Evolutionary conservation across 1,284 basidiomycete species (phyloP).

Genomic region (Naganishia albida): DNA sequence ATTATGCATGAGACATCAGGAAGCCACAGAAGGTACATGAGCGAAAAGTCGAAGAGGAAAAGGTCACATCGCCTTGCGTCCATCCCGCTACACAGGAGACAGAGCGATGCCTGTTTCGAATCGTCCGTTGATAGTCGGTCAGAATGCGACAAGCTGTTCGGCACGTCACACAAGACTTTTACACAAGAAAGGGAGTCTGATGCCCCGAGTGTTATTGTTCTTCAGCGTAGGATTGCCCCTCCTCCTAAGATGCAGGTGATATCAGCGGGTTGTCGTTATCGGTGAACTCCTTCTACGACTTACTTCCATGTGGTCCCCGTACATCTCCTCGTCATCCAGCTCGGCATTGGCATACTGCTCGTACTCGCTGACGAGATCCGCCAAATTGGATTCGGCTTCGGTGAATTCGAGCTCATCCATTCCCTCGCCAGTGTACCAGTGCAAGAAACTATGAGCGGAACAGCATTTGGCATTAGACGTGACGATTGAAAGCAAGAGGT

Average conservation of each 20-base stretch:
- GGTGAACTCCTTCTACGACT: neutral
- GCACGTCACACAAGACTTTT: slow-evolving; percentile 17
- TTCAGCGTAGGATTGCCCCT: slow-evolving; percentile 26
- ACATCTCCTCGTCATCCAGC: slow-evolving; percentile 31
- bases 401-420: slow-evolving; percentile 99
- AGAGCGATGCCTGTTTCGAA: slow-evolving; percentile 23
- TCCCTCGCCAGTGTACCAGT: slow-evolving; percentile 98
- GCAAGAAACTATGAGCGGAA: slow-evolving; percentile 66
- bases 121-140: slow-evolving; percentile 17
- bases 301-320: slow-evolving; percentile 32
- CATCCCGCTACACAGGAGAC: neutral
- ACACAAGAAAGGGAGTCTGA: slow-evolving; percentile 2
- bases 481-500: neutral
- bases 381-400: slow-evolving; percentile 58
- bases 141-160: neutral
- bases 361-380: slow-evolving; percentile 51
- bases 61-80: slow-evolving; percentile 20
- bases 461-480: neutral
- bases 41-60: slow-evolving; percentile 29
- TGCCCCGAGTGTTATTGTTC: slow-evolving; percentile 10
- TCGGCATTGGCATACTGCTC: slow-evolving; percentile 36
- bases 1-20: slow-evolving; percentile 5
- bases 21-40: slow-evolving; percentile 3
- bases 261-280: neutral
- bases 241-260: neutral